Base-by-base conservation (phyloP, 441 rosid genomes). In the Populus tomentosa region DNA sequence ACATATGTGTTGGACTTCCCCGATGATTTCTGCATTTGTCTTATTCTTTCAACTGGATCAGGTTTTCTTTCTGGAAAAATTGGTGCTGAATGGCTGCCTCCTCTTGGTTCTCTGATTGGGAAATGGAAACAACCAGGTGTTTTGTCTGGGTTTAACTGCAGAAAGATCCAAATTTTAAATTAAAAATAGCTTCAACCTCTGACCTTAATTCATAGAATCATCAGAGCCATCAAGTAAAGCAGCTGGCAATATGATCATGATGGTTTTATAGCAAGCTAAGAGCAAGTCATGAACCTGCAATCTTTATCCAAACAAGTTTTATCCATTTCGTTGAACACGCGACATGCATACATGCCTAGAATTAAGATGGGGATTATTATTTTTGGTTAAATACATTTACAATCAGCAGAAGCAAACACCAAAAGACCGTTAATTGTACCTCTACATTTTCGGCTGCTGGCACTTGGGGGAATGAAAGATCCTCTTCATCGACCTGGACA, bases 31-130 rank as follows among this genome's bases (percentile, higher is more conserved):
- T 82, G 89, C 78, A 80, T 75, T 75, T 87, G 91, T 83, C 91
- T 88, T 70, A 83, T 74, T 87, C 79, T 89, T 80, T 93, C 98
- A 3, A 80, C 77, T 56, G 86, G 82, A 78, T 95, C 95, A n/a
- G 80, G 71, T 85, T 90, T 94, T 82, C 87, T 88, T 79, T 90
- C 99, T 30, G 92, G 86, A 83, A 92, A 86, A 80, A 96, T 80
- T 36, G 99, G 99, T 35, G 96, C 99, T 14, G 99, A 96, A 85
- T 90, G 80, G 80, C 99, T 96, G 75, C 85, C 85, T 75, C 80
- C 72, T 82, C 77, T 86, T 65, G 81, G 87, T 77, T 87, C 89
- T 80, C 91, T 86, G 40, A 67, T 67, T 71, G 85, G 68, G 64
- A 72, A 80, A 21, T 72, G 87, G 70, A 81, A 21, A 59, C 88